Percentiles rank a stretch among this genome's conserved stretches.
Conservation (phyloP, 768 basidiomycete genomes). For the Calocybe gangraenosa region DNA sequence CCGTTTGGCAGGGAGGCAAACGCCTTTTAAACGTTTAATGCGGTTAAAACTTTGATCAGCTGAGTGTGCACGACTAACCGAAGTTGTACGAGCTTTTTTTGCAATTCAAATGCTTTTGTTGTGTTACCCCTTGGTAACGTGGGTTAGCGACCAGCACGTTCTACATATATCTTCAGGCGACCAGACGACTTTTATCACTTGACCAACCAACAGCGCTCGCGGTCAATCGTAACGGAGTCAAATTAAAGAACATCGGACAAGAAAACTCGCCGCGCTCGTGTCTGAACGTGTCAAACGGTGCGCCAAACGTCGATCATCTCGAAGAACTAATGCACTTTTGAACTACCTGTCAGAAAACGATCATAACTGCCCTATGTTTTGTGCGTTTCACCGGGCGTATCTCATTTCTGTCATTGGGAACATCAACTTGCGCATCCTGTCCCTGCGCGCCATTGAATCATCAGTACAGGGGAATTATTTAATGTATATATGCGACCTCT, state of each 20-base stretch:
- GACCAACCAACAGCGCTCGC: background rate
- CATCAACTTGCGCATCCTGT: constrained; percentile 37
- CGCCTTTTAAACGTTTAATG: constrained; percentile 41
- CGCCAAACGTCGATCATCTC: constrained; percentile 50
- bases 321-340: constrained; percentile 12
- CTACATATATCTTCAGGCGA: too few species aligned
- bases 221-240: background rate
- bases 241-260: constrained; percentile 35
- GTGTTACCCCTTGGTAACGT: too few species aligned
- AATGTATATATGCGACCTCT: too few species aligned
- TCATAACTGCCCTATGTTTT: constrained; percentile 38
- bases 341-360: constrained; percentile 40
- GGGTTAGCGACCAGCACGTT: too few species aligned
- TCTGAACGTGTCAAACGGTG: constrained; percentile 55
- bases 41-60: constrained; percentile 17
- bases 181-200: too few species aligned
- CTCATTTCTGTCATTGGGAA: constrained; percentile 45
- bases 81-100: too few species aligned
- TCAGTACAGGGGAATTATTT: too few species aligned
- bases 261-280: constrained; percentile 47
- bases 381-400: constrained; percentile 33
- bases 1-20: constrained; percentile 86
- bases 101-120: too few species aligned
- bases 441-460: constrained; percentile 36
- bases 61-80: too few species aligned